A percentile compares a stretch with the other conserved stretches of the same genome.
Conservation (phyloP, 139 green algal species). For the Chlamydomonas sp. region DNA sequence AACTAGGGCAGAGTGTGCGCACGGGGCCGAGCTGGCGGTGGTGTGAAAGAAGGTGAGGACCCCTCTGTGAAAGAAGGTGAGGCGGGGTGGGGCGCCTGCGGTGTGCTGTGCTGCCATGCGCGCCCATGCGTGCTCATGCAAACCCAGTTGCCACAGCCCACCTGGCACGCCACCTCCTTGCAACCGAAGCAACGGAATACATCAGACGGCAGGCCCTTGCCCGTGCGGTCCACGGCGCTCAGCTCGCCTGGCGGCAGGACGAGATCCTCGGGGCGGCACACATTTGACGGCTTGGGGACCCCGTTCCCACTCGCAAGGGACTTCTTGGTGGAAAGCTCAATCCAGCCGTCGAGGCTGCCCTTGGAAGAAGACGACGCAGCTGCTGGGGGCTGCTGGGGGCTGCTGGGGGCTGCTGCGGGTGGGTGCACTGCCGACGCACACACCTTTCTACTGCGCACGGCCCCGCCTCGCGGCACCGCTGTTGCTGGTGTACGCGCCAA, state of each 20-base stretch:
- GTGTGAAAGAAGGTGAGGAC: not conserved
- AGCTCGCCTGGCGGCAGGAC: slow-evolving; percentile 44
- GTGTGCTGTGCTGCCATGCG: not conserved
- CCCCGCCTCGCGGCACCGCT: too few relatives aligned
- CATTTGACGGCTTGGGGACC: too few relatives aligned
- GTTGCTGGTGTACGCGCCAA: too few relatives aligned
- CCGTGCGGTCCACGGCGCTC: slow-evolving; percentile 33
- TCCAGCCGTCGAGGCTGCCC: too few relatives aligned
- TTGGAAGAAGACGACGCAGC: too few relatives aligned
- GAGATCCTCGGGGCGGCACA: slow-evolving; percentile 48
- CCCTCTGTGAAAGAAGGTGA: not conserved
- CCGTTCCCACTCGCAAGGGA: too few relatives aligned
- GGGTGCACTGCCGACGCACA: too few relatives aligned
- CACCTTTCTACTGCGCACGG: too few relatives aligned
- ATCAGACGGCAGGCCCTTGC: slow-evolving; percentile 31
- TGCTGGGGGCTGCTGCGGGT: too few relatives aligned
- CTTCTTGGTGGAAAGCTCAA: too few relatives aligned
- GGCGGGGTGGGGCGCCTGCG: not conserved
- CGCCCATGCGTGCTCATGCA: not conserved
- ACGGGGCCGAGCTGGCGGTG: not conserved
- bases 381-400: too few relatives aligned
- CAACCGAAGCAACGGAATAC: slow-evolving; percentile 70
- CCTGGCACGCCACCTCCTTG: slow-evolving; percentile 58
- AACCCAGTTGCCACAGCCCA: slow-evolving; percentile 11
- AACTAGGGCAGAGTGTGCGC: not conserved